Percentiles rank a stretch among this genome's conserved stretches.
Conservation (phyloP, 2,329 filamentous ascomycete genomes). For the Cytospora paraplurivora region DNA sequence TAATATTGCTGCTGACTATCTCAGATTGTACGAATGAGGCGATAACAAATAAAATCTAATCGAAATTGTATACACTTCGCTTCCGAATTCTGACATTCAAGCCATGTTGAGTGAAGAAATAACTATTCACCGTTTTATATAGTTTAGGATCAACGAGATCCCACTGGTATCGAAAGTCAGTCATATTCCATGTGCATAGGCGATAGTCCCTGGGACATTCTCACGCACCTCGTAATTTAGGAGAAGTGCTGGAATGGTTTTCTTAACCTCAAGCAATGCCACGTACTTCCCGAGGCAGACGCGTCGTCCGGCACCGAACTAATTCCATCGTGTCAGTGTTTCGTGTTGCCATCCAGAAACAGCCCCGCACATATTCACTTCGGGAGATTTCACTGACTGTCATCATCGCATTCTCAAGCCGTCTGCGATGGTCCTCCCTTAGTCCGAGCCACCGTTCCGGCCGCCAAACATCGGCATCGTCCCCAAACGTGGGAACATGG, state of each 20-base stretch:
- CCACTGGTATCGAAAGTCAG: not conserved
- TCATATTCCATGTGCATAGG: not conserved
- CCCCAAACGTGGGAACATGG: constrained; percentile 56
- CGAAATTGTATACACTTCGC: not conserved
- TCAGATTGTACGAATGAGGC: constrained; percentile 10
- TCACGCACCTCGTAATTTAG: constrained; percentile 4
- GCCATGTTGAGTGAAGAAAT: not conserved
- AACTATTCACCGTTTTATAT: not conserved
- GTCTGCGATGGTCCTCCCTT: not conserved
- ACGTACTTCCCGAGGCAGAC: constrained; percentile 16
- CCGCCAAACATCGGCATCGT: constrained; percentile 55
- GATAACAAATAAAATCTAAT: not conserved
- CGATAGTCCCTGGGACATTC: not conserved
- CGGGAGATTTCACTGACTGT: not conserved
- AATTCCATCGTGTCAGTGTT: not conserved
- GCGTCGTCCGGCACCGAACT: constrained; percentile 11
- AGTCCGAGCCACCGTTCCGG: constrained; percentile 55
- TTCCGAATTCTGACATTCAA: not conserved
- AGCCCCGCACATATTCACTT: not conserved
- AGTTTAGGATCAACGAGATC: not conserved
- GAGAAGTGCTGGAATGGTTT: constrained; percentile 5
- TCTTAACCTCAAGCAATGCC: constrained; percentile 6
- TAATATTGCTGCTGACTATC: constrained; percentile 3
- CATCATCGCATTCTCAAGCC: not conserved
- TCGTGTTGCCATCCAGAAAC: not conserved